A percentile compares a stretch with the other conserved stretches of the same genome.
These are phyloP conservation scores for Cucurbita ficifolia DNA, from an alignment of 306 rosid species.

Conservation along the genomic window DNA sequence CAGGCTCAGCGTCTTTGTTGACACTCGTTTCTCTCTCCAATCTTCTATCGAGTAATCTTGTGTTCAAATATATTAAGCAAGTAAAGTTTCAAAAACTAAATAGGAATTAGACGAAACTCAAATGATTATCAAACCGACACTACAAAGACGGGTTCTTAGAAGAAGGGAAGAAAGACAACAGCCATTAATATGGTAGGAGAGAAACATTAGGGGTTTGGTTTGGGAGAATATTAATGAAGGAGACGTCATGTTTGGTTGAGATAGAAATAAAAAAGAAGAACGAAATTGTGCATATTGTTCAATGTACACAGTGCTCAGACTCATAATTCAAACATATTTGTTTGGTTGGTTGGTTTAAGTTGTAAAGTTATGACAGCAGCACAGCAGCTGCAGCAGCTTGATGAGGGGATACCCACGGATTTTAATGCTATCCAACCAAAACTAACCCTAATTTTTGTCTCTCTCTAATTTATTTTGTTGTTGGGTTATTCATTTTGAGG, in stretches of 20 bases:
- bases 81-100: too few species aligned
- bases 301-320: neutral
- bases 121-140: too few species aligned
- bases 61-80: too few species aligned
- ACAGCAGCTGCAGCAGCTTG: neutral
- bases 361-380: neutral
- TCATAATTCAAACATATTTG: neutral
- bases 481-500: neutral
- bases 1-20: too few species aligned
- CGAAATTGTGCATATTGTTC: neutral
- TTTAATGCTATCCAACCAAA: neutral
- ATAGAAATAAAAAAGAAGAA: neutral
- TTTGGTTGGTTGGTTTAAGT: neutral
- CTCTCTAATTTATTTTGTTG: neutral
- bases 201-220: neutral
- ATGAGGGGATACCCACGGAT: constrained; percentile 3
- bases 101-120: too few species aligned
- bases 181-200: neutral
- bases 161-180: too few species aligned
- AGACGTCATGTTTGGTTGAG: neutral
- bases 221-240: neutral
- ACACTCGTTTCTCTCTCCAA: too few species aligned
- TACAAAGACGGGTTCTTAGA: too few species aligned
- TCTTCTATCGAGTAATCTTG: too few species aligned
- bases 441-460: neutral